Evolutionary conservation across 345 rosid species (phyloP), one percentile per base, ranked within the genome.

Genomic region (Viola odorata): DNA sequence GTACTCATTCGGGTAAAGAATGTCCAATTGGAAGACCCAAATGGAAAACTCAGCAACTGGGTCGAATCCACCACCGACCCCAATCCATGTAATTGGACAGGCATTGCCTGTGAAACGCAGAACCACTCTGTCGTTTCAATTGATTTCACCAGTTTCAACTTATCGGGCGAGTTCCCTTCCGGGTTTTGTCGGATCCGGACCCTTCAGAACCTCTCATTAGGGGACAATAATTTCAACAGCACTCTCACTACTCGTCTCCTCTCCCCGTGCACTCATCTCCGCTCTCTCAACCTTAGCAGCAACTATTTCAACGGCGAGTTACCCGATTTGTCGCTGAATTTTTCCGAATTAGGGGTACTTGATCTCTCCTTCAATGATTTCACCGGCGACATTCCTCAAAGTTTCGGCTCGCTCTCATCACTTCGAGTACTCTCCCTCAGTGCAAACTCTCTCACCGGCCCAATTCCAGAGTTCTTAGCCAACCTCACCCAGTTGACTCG

Each of bases 41-140:
- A 76, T 36, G 78, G 75, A 5, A 69, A 60, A 4, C 79, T 89
- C 37, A 38, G 39, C 37, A 77, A 79, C 68, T 89, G 96, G 96
- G 77, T 70, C 59, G 75, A 70, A 63, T 36, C 66, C 16, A 61
- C 41, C 44, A 17, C 69, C 50, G 73, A 54, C 38, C 77, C 17
- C 12, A 76, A 45, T 53, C 83, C 86, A 0, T 89, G 96, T 70
- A 77, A 83, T 41, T 89, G 94, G 91, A 76, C 84, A 2, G 96
- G 95, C 66, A 63, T 86, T 41, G 55, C 72, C 45, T 89, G 95
- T 66, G 77, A 77, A 10, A 0, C 53, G 52, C 69, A 11, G 0
- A 81, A 70, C 55, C 45, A 52, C 8, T 23, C 79, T 7, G 88
- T 89, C 55, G 54, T 79, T 7, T 61, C 83, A 3, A 66, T 89